Conservation (phyloP, 495 filamentous ascomycete genomes). For the Penicillium alfredii region DNA sequence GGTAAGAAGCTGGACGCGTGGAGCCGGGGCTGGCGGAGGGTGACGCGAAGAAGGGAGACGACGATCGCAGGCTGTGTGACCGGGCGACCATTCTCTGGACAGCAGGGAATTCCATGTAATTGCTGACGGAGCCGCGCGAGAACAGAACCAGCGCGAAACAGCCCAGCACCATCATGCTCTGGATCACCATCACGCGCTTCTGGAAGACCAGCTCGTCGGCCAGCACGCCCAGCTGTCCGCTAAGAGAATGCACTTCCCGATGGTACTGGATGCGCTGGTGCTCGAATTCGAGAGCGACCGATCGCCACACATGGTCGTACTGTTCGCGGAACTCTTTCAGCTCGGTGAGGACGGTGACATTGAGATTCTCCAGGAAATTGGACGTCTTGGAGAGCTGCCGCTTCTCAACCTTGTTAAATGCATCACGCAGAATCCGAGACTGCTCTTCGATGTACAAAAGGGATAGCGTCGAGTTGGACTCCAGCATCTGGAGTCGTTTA, state of each 20-base stretch:
- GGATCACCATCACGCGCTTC: conserved; percentile 86
- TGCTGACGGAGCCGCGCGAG: conserved; percentile 41
- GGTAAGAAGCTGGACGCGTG: conserved; percentile 38
- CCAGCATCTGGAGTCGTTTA: conserved; percentile 83
- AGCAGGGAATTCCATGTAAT: conserved; percentile 50
- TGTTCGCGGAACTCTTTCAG: conserved; percentile 72
- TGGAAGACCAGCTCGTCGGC: conserved; percentile 95
- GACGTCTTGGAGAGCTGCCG: conserved; percentile 79
- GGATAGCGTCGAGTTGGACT: conserved; percentile 86
- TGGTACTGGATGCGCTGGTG: conserved; percentile 74
- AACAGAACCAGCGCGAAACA: conserved; percentile 88
- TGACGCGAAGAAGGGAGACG: conserved; percentile 37
- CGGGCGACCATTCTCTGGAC: conserved; percentile 52
- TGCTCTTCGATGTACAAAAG: conserved; percentile 97
- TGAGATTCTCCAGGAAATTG: conserved; percentile 74
- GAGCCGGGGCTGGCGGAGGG: conserved; percentile 42
- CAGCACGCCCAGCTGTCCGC: conserved; percentile 70
- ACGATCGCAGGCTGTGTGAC: conserved; percentile 41
- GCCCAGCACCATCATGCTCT: conserved; percentile 77
- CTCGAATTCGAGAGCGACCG: conserved; percentile 86
- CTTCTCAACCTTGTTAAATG: conserved; percentile 85
- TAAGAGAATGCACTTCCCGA: conserved; percentile 76
- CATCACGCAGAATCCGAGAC: conserved; percentile 83
- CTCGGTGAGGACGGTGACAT: conserved; percentile 80
- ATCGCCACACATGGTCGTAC: conserved; percentile 96